Conservation (phyloP, 257 asterid genomes). For the Verbena officinalis region DNA sequence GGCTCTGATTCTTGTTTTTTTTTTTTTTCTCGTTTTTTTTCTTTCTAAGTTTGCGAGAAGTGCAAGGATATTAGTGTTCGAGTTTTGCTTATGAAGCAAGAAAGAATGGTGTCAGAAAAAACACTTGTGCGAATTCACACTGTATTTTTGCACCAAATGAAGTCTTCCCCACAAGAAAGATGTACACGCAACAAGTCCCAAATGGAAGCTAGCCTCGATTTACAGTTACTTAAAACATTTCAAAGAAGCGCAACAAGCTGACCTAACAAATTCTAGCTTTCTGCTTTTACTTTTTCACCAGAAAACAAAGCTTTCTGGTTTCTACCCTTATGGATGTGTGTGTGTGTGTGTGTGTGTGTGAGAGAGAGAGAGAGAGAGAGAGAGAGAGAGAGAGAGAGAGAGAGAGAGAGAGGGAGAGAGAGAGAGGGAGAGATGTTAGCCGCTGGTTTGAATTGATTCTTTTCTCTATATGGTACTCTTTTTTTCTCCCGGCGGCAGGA, state of each 20-base stretch:
- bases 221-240: conserved; percentile 18
- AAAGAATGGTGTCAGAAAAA: conserved; percentile 68
- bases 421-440: too few relatives aligned
- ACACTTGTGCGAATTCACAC: conserved; percentile 46
- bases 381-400: too few relatives aligned
- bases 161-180: not conserved
- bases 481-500: too few relatives aligned
- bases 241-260: conserved; percentile 24
- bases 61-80: conserved; percentile 38
- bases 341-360: too few relatives aligned
- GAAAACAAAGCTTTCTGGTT: conserved; percentile 17
- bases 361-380: too few relatives aligned
- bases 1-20: not conserved
- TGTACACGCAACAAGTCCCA: not conserved
- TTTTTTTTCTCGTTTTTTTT: too few relatives aligned
- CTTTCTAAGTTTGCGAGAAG: conserved; percentile 38
- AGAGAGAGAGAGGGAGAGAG: too few relatives aligned
- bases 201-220: conserved; percentile 3
- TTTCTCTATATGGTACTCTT: too few relatives aligned
- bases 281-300: conserved; percentile 4
- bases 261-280: conserved; percentile 5
- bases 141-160: conserved; percentile 19
- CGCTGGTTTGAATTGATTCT: too few relatives aligned
- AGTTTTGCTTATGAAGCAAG: conserved; percentile 56
- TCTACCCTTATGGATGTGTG: too few relatives aligned